phyloP scores from a whole-genome alignment of 2,329 filamentous ascomycete species.

The Aspergillus hortae region DNA sequence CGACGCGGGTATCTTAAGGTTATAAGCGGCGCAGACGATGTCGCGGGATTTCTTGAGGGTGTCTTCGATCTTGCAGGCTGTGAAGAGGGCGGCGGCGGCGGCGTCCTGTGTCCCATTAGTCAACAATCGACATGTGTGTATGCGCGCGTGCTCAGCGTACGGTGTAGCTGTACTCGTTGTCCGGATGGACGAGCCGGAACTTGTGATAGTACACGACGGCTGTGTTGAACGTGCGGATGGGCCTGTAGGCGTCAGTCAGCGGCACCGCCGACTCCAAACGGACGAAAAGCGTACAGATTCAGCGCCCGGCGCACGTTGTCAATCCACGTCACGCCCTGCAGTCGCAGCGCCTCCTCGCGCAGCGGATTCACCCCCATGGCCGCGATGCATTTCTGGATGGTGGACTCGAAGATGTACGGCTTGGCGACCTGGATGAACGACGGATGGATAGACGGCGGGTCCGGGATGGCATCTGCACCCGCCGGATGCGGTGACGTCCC shows the following conservation, averaged over 20 bases:
- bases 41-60: slow-evolving; percentile 95
- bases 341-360: slow-evolving; percentile 72
- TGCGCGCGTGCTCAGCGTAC: slow-evolving; percentile 27
- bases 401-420: slow-evolving; percentile 79
- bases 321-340: slow-evolving; percentile 86
- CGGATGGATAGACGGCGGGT: slow-evolving; percentile 53
- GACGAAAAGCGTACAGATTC: slow-evolving; percentile 60
- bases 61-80: slow-evolving; percentile 96
- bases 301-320: slow-evolving; percentile 76
- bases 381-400: slow-evolving; percentile 68
- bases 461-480: slow-evolving; percentile 14
- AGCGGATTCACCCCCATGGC: slow-evolving; percentile 69
- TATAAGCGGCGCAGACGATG: slow-evolving; percentile 86
- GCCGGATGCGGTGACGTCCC: slow-evolving; percentile 9
- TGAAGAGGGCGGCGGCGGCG: slow-evolving; percentile 81
- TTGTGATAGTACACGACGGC: slow-evolving; percentile 92
- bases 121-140: not conserved
- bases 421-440: slow-evolving; percentile 63
- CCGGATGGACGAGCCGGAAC: slow-evolving; percentile 81
- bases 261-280: not conserved
- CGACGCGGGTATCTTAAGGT: slow-evolving; percentile 68
- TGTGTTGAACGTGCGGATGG: slow-evolving; percentile 86
- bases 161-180: slow-evolving; percentile 75
- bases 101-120: slow-evolving; percentile 59
- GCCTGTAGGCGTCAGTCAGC: slow-evolving; percentile 48